Base-by-base conservation (phyloP, 495 filamentous ascomycete species). In the Rusavskia elegans region DNA sequence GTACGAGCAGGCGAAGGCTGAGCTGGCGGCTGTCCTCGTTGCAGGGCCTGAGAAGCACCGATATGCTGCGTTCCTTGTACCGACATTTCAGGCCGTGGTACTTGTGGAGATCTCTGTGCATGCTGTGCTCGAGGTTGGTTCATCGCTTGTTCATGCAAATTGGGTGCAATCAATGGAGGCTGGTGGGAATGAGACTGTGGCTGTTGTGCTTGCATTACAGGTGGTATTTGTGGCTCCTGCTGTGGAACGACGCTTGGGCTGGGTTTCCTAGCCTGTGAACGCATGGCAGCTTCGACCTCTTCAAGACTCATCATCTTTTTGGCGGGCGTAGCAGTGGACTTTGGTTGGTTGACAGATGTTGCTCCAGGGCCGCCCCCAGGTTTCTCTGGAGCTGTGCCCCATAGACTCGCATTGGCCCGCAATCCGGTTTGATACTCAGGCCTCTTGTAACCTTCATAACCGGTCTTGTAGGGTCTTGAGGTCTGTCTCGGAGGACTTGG, bases 281-380 rank as follows among this genome's bases (percentile, higher is more conserved):
- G 79, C 74, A 99, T 85, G 58, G 88, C 81, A 35, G 92, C 93
- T 69, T 99, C 92, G 16, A 99, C 92, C 66, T 97, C 92, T 63
- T 97, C 92, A 53, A 99, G 61, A 59, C 87, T 96, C 83, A 99
- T 79, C 74, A 97, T 85, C 69, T 88, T 95, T 61, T 78, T 82
- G n/a, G 71, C 60, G 44, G 70, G 64, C 16, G 66, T 46, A 35
- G 65, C 55, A 54, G 46, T 38, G 35, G 49, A 59, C 55, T 58
- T 42, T 38, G 42, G 44, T 44, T 53, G 53, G 21, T 29, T 46
- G 19, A 8, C 17, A 16, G 10, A 9, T n/a, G 44, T 11, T 46
- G 44, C 44, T 53, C 55, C 54, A 39, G 48, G 16, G 53, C 36
- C 35, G 57, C 54, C 64, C 58, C 17, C 52, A 13, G 32, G 50